Evolutionary conservation across 2,329 filamentous ascomycete species (phyloP).

Genomic region (Diaporthe sp.): DNA sequence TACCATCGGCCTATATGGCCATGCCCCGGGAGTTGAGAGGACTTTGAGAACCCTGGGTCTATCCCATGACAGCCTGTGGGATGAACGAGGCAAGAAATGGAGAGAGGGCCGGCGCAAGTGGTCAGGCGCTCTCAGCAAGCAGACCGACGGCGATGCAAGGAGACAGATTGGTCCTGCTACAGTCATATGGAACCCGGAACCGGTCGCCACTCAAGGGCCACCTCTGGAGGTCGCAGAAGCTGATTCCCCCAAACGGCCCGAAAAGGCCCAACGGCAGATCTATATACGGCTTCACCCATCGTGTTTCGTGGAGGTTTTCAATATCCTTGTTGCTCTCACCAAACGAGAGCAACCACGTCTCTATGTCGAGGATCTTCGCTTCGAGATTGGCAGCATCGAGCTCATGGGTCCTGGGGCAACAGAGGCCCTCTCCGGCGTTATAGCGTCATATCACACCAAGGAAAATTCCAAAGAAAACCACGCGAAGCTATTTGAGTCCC

Average conservation of each 20-base stretch:
- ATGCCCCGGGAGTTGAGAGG: constrained; percentile 63
- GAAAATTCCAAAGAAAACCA: constrained; percentile 54
- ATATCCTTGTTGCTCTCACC: constrained; percentile 68
- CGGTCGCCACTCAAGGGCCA: constrained; percentile 39
- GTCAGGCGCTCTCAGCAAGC: constrained; percentile 64
- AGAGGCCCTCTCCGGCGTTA: constrained; percentile 78
- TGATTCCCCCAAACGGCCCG: constrained; percentile 30
- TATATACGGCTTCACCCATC: constrained; percentile 87
- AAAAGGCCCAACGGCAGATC: constrained; percentile 55
- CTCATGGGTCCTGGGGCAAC: constrained; percentile 78
- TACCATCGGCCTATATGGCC: constrained; percentile 83
- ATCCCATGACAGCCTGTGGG: constrained; percentile 71
- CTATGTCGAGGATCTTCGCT: constrained; percentile 76
- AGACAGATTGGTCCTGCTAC: constrained; percentile 79
- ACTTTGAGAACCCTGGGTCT: constrained; percentile 77
- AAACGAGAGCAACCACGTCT: constrained; percentile 73
- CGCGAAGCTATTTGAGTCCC: constrained; percentile 61
- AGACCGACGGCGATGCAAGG: constrained; percentile 60
- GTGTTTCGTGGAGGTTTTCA: constrained; percentile 78
- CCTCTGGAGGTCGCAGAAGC: constrained; percentile 37
- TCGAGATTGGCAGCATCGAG: constrained; percentile 73
- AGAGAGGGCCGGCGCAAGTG: constrained; percentile 64
- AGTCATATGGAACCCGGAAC: constrained; percentile 78
- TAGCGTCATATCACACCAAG: constrained; percentile 65
- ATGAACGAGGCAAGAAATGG: constrained; percentile 78